A percentile compares a stretch with the other conserved stretches of the same genome.
These are phyloP conservation scores for Penicillium mononematosum DNA, from an alignment of 495 filamentous ascomycete species.

Conservation along the genomic window DNA sequence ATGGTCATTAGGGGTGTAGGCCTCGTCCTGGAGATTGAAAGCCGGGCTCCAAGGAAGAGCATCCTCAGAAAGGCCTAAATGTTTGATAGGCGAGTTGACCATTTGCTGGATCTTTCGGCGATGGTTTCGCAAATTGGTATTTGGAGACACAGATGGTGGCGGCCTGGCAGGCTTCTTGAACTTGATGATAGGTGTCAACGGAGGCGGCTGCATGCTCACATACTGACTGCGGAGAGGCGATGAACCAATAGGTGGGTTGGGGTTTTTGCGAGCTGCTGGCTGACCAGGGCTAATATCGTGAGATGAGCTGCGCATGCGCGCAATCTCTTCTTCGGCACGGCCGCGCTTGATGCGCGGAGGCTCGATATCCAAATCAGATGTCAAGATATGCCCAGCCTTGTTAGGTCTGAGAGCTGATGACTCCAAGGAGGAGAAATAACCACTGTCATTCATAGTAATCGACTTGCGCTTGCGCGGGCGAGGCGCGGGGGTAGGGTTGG, in stretches of 20 bases:
- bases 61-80: constrained; percentile 62
- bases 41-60: constrained; percentile 74
- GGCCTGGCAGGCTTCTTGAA: constrained; percentile 80
- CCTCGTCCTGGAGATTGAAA: constrained; percentile 63
- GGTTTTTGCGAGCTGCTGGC: constrained; percentile 46
- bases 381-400: constrained; percentile 57
- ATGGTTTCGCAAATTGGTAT: constrained; percentile 91
- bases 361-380: constrained; percentile 69
- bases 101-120: constrained; percentile 82
- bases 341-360: constrained; percentile 80
- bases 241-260: constrained; percentile 50
- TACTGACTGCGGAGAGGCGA: constrained; percentile 59
- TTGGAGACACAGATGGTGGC: constrained; percentile 86
- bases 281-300: constrained; percentile 82
- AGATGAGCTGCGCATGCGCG: constrained; percentile 85
- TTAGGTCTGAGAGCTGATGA: constrained; percentile 81
- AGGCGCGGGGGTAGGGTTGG: constrained; percentile 50
- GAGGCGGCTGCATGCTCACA: constrained; percentile 65
- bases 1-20: constrained; percentile 47
- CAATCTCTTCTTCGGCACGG: constrained; percentile 93
- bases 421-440: constrained; percentile 96
- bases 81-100: constrained; percentile 82
- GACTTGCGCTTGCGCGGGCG: constrained; percentile 67
- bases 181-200: constrained; percentile 82
- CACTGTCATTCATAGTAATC: constrained; percentile 87